Base-by-base conservation (phyloP, 108 stramenopile genomes). In the Pseudonitzschia delicatissima region DNA sequence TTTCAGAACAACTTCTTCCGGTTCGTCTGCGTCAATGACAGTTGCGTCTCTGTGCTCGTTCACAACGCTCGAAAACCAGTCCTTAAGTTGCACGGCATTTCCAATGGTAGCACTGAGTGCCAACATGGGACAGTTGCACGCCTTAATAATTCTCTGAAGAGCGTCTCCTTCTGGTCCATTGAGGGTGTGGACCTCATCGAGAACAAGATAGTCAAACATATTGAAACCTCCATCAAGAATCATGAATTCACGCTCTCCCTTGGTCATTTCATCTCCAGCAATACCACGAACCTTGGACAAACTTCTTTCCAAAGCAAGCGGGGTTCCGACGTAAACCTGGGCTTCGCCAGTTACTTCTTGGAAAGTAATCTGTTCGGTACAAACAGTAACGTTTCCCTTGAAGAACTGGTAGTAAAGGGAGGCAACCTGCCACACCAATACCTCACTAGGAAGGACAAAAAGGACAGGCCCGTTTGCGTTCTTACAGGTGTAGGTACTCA, bases 381-480 rank as follows among this genome's bases (percentile, higher is more conserved):
- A 90, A 48, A 96, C 87, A 45, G 92, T 90, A n/a, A 97, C 96
- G 67, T 96, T 92, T 28, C 96, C 98, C 61, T 84, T 78, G 70
- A 97, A 95, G 72, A 98, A 95, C 66, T 98, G 90, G 68, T 96
- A 90, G 86, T 97, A 99, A 33, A 96, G 96, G 11, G 98, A 97
- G n/a, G 98, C 98, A 71, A 99, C 96, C 82, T 99, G 98, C 98
- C 98, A 99, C 4, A 98, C 98, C 28, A 99, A 86, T 18, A 96
- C 97, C 87, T 99, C 98, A 62, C 97, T 96, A 59, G 98, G 98
- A 47, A 99, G 90, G 25, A 96, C 95, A 67, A 99, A 99, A 31
- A 99, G 87, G 34, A 98, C 96, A 15, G 91, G 93, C 12, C 89
- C 92, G 29, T 76, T 70, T 2, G 87, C 87, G 66, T 87, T 73